Evolutionary conservation across 208 protist genomes (phyloP).

Genomic region (Trypanosoma congolense): DNA sequence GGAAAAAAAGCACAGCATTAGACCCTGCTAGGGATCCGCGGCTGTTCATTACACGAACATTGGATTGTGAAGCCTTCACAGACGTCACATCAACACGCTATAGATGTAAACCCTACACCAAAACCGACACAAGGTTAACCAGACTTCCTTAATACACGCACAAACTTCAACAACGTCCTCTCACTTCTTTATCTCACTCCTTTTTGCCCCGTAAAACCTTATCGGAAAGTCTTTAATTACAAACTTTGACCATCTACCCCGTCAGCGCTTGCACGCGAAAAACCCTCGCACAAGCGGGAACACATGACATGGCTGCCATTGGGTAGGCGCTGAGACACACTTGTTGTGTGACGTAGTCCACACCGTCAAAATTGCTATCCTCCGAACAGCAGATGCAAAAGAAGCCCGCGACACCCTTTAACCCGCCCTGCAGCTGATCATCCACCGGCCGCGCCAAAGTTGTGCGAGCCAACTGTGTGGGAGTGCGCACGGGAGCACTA

Average conservation of each 20-base stretch:
- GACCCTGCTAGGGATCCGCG: too few species aligned
- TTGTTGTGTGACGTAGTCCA: slow-evolving; percentile 73
- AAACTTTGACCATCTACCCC: too few species aligned
- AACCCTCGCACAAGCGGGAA: slow-evolving; percentile 69
- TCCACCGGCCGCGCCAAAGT: slow-evolving; percentile 38
- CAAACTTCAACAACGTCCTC: too few species aligned
- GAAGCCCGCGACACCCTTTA: slow-evolving; percentile 75
- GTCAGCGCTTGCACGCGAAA: slow-evolving; percentile 21
- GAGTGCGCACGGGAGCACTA: slow-evolving; percentile 46
- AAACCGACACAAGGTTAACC: too few species aligned
- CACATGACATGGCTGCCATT: slow-evolving; percentile 75
- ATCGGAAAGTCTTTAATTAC: too few species aligned
- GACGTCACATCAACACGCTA: slow-evolving; percentile 1
- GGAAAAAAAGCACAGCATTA: too few species aligned
- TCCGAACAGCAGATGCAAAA: slow-evolving; percentile 85
- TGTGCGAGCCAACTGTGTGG: slow-evolving; percentile 28
- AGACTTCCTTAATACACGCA: too few species aligned
- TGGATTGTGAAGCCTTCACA: neutral
- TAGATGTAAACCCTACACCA: too few species aligned
- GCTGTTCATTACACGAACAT: too few species aligned
- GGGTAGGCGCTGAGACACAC: slow-evolving; percentile 77
- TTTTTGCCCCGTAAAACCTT: too few species aligned
- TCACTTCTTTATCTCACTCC: too few species aligned
- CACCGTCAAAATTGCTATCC: slow-evolving; percentile 59
- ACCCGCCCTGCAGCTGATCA: slow-evolving; percentile 71